Conservation (phyloP, 352 stramenopile genomes). For the Phytophthora boehmeriae region DNA sequence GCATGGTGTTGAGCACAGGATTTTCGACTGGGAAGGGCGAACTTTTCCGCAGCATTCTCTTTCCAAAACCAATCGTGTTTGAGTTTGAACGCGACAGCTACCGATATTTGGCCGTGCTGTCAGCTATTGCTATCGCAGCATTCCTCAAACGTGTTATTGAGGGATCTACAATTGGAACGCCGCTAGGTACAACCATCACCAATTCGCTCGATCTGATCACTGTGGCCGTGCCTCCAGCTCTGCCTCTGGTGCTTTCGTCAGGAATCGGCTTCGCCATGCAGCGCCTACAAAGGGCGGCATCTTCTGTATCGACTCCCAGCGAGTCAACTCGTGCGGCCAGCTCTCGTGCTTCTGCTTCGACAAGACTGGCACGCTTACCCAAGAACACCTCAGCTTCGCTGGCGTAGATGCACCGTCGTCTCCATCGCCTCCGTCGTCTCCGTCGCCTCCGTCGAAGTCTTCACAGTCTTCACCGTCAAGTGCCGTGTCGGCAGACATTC, state of each 20-base stretch:
- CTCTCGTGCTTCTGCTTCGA: constrained; percentile 68
- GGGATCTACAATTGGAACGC: constrained; percentile 15
- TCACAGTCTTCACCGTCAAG: too few species aligned
- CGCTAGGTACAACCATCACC: constrained; percentile 38
- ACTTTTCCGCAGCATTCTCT: constrained; percentile 69
- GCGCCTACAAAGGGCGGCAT: constrained; percentile 44
- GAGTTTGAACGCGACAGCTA: constrained; percentile 77
- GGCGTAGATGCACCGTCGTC: constrained; percentile 29
- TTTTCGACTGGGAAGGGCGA: constrained; percentile 70
- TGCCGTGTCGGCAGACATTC: too few species aligned
- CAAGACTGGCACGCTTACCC: constrained; percentile 63
- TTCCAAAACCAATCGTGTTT: constrained; percentile 57
- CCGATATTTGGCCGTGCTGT: constrained; percentile 53
- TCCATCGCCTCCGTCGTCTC: background rate
- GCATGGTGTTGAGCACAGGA: constrained; percentile 59
- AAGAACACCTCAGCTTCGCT: constrained; percentile 39
- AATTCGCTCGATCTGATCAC: constrained; percentile 72
- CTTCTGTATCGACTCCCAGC: constrained; percentile 68
- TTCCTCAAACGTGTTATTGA: constrained; percentile 56
- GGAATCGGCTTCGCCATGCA: constrained; percentile 59
- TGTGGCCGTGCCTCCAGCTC: constrained; percentile 56
- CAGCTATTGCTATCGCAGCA: constrained; percentile 47
- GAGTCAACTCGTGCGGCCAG: constrained; percentile 55
- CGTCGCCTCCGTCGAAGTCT: too few species aligned
- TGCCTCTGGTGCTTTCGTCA: constrained; percentile 64